phyloP scores from a whole-genome alignment of 1,284 basidiomycete genomes.

The Trichosporon asahii region DNA sequence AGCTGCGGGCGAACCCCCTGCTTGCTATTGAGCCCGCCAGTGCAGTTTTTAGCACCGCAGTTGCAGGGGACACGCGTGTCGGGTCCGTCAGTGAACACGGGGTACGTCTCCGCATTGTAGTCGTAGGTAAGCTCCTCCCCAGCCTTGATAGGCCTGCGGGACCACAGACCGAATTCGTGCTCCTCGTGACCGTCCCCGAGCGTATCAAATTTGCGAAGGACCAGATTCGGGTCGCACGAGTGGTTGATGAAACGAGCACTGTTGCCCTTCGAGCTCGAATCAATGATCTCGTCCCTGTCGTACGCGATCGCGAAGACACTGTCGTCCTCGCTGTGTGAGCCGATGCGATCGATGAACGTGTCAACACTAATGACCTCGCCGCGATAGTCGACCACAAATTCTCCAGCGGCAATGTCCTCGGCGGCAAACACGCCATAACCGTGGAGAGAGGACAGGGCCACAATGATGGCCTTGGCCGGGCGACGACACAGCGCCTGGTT shows the following conservation, averaged over 20 bases:
- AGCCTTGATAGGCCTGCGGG: constrained; percentile 48
- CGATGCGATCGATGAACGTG: constrained; percentile 46
- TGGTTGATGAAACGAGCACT: constrained; percentile 55
- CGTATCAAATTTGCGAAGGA: constrained; percentile 49
- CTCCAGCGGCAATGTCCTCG: constrained; percentile 50
- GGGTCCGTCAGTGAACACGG: constrained; percentile 26
- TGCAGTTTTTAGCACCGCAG: constrained; percentile 50
- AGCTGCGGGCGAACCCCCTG: not conserved
- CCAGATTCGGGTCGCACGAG: constrained; percentile 52
- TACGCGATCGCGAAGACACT: constrained; percentile 55
- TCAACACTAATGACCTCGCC: constrained; percentile 50
- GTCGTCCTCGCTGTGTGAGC: constrained; percentile 40
- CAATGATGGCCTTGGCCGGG: constrained; percentile 37
- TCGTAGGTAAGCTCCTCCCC: constrained; percentile 54
- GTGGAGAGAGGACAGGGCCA: constrained; percentile 36
- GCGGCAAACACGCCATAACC: constrained; percentile 53
- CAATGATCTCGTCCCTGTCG: constrained; percentile 54
- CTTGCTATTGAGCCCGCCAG: constrained; percentile 48
- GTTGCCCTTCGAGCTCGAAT: constrained; percentile 48
- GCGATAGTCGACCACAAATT: constrained; percentile 55
- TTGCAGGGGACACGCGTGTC: constrained; percentile 46
- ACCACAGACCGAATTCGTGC: constrained; percentile 53
- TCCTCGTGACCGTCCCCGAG: constrained; percentile 51
- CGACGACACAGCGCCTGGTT: constrained; percentile 45
- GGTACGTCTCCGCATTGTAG: constrained; percentile 51